These are phyloP conservation scores for Backusella tarrabulga DNA, from an alignment of 192 early-diverging fungal species.

Conservation along the genomic window DNA sequence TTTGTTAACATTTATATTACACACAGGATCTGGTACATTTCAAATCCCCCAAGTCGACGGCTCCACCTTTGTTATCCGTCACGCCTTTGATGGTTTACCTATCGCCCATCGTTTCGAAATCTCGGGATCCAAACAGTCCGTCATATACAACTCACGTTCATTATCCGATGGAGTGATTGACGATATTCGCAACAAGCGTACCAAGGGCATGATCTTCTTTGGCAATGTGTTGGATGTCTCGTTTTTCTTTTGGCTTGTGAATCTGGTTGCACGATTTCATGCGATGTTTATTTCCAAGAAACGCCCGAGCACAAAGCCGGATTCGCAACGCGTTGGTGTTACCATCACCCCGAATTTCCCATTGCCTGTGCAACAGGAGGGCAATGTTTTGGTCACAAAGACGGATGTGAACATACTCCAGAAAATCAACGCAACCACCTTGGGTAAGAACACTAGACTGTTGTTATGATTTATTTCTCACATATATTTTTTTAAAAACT, in stretches of 20 bases:
- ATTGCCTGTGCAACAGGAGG: background rate
- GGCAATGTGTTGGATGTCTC: conserved; percentile 13
- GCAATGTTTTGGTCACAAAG: conserved; percentile 25
- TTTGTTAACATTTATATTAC: background rate
- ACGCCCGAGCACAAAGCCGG: background rate
- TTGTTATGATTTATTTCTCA: background rate
- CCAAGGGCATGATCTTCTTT: conserved; percentile 16
- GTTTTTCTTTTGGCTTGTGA: background rate
- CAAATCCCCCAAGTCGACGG: conserved; percentile 20
- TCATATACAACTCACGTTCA: conserved; percentile 26
- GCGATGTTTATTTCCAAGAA: background rate
- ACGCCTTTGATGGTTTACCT: conserved; percentile 36
- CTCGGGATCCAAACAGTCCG: background rate
- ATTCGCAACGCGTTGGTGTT: conserved; percentile 19
- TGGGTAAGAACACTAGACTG: conserved; percentile 15
- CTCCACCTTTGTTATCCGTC: conserved; percentile 21
- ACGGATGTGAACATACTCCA: conserved; percentile 36
- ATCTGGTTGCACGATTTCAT: background rate
- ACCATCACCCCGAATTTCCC: conserved; percentile 37
- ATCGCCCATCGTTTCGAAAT: conserved; percentile 32
- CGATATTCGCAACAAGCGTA: conserved; percentile 3
- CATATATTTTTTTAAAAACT: background rate
- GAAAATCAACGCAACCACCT: conserved; percentile 20
- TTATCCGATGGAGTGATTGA: conserved; percentile 21
- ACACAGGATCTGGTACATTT: conserved; percentile 28